Evolutionary conservation across 495 filamentous ascomycete genomes (phyloP).

Genomic region (Penicillium egyptiacum): DNA sequence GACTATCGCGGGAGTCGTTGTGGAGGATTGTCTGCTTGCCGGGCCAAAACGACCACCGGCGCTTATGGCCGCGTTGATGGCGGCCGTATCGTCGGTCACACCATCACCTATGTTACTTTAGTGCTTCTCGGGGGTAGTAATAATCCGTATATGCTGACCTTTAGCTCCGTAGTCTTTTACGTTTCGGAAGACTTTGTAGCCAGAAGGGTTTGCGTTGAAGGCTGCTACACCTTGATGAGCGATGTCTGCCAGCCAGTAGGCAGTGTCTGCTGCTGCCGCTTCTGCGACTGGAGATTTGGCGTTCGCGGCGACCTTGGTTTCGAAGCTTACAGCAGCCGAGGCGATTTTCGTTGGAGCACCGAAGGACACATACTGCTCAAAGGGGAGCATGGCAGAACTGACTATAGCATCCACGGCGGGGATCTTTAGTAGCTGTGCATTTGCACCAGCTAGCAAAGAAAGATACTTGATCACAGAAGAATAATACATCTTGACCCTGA

Average conservation of each 20-base stretch:
- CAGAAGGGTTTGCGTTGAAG: slow-evolving; percentile 51
- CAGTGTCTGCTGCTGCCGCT: slow-evolving; percentile 25
- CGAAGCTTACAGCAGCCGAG: slow-evolving; percentile 1
- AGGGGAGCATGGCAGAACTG: slow-evolving; percentile 19
- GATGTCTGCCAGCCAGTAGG: slow-evolving; percentile 71
- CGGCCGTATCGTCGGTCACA: slow-evolving; percentile 62
- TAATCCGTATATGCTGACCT: slow-evolving; percentile 32
- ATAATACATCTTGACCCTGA: slow-evolving; percentile 21
- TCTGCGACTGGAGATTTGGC: slow-evolving; percentile 20
- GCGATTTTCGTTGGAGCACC: slow-evolving; percentile 18
- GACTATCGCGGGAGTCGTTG: slow-evolving; percentile 58
- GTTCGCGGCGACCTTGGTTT: slow-evolving; percentile 3
- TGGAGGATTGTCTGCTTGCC: slow-evolving; percentile 45
- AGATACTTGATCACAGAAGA: slow-evolving; percentile 14
- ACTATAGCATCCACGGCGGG: slow-evolving; percentile 24
- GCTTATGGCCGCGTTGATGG: slow-evolving; percentile 61
- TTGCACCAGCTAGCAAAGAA: slow-evolving; percentile 21
- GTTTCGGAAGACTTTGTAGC: slow-evolving; percentile 74
- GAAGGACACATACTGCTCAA: slow-evolving; percentile 16
- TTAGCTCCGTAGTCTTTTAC: slow-evolving; percentile 70
- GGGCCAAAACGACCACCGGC: slow-evolving; percentile 54
- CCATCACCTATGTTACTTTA: slow-evolving; percentile 50
- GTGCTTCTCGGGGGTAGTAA: background rate
- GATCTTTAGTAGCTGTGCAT: slow-evolving; percentile 26
- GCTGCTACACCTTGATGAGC: slow-evolving; percentile 61